A percentile compares a stretch with the other conserved stretches of the same genome.
Conservation (phyloP, 2,329 filamentous ascomycete genomes). For the Zymoseptoria ardabiliae region DNA sequence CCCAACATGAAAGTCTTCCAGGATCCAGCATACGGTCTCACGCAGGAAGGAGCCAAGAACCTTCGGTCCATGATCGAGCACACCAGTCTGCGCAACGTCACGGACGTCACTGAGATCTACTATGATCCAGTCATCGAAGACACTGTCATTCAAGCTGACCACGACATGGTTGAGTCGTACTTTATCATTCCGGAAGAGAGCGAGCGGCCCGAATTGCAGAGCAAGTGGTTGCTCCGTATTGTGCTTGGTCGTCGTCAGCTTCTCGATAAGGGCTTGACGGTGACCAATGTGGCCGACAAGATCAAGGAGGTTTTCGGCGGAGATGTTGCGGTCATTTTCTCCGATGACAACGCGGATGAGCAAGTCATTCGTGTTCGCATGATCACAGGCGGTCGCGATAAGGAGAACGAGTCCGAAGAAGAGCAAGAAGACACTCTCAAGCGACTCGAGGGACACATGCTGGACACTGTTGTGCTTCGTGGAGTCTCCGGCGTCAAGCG, state of each 20-base stretch:
- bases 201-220: conserved; percentile 56
- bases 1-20: conserved; percentile 94
- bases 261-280: conserved; percentile 85
- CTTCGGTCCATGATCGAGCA: conserved; percentile 89
- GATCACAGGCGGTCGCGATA: conserved; percentile 47
- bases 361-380: conserved; percentile 83
- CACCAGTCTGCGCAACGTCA: conserved; percentile 86
- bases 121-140: conserved; percentile 86
- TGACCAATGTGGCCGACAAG: conserved; percentile 80
- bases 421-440: conserved; percentile 91
- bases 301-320: conserved; percentile 84
- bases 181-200: conserved; percentile 88
- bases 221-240: conserved; percentile 90
- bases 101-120: conserved; percentile 89
- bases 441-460: conserved; percentile 80
- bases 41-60: conserved; percentile 73
- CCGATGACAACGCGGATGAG: conserved; percentile 94
- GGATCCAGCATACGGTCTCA: conserved; percentile 50
- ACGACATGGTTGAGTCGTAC: conserved; percentile 93
- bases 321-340: conserved; percentile 89
- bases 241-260: conserved; percentile 89
- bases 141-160: conserved; percentile 80
- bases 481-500: conserved; percentile 83
- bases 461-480: conserved; percentile 84
- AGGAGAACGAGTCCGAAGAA: conserved; percentile 52